Base-by-base conservation (phyloP, 495 filamentous ascomycete species). In the Corynascus novoguineensis region DNA sequence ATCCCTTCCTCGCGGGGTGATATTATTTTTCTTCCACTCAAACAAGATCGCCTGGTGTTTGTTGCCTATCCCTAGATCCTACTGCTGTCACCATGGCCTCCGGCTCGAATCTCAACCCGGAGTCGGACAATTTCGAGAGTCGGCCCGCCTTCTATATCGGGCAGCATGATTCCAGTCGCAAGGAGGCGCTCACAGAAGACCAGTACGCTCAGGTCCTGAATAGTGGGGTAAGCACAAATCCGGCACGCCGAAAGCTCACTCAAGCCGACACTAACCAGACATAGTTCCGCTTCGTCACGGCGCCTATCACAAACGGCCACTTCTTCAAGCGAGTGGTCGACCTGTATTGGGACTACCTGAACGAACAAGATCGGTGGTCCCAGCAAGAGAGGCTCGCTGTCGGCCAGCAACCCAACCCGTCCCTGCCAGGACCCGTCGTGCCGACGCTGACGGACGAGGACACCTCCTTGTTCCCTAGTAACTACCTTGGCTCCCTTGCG, bases 251-350 rank as follows among this genome's bases (percentile, higher is more conserved):
- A 10, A 41, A 0, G 11, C 14, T 1, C 12, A 12, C 9, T 11
- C 5, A 27, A 22, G 11, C 32, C 19, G 7, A n/a, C n/a, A 12
- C 47, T 62, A 60, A 57, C 60, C 37, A 0, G 11, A 60, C 27
- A 17, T 47, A 97, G 89, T 97, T 97, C 82, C 86, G 93, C 69
- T 89, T 95, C 80, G 80, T 96, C 64, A 96, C 92, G 0, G 85
- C 83, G 0, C 87, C 89, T 10, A 90, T 98, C 61, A 96, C 93
- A 2, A 97, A 87, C 48, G 64, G 81, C 10, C 78, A 86, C 63
- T 97, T 97, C 66, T 88, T 89, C 65, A 78, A 86, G 21, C 79
- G 90, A 34, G 84, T 97, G 8, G 74, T 87, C 49, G 71, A 75
- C 10, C 70, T 87, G 38, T 72, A 88, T 22, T 83, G 82, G n/a